These are phyloP conservation scores for Cnidoscolus chayamansa DNA, from an alignment of 441 rosid species.

Conservation along the genomic window DNA sequence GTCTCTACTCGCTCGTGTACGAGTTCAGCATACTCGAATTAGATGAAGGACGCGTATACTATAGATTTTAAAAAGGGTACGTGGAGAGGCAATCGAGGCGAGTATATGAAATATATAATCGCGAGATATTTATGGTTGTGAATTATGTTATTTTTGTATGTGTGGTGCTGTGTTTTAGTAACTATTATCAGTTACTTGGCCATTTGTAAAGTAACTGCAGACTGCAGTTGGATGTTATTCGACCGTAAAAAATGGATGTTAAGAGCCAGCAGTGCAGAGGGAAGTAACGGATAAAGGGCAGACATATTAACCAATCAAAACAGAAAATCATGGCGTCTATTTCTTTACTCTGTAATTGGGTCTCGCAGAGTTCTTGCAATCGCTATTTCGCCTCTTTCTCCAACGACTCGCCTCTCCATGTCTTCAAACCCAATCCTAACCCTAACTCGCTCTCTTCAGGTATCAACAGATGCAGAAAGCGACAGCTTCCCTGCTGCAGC, in stretches of 20 bases:
- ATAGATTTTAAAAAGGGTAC: not conserved
- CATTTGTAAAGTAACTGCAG: too few relatives aligned
- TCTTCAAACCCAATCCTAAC: not conserved
- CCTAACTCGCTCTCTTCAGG: conserved; percentile 22
- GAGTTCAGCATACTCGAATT: not conserved
- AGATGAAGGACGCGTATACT: not conserved
- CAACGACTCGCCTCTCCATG: conserved; percentile 22
- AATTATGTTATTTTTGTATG: not conserved
- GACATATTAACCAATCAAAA: conserved; percentile 9
- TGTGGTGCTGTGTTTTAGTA: too few relatives aligned
- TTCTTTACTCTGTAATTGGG: conserved; percentile 33
- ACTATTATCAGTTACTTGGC: too few relatives aligned
- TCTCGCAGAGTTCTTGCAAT: conserved; percentile 30
- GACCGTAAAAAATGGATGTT: not conserved
- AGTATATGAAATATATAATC: not conserved
- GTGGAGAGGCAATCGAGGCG: not conserved
- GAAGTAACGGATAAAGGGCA: not conserved
- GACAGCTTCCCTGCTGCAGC: conserved; percentile 24
- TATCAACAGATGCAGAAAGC: conserved; percentile 25
- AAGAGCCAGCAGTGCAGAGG: not conserved
- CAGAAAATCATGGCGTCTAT: conserved; percentile 50
- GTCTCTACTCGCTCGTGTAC: not conserved
- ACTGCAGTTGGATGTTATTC: too few relatives aligned
- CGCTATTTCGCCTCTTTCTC: conserved; percentile 24
- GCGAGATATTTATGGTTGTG: not conserved